Evolutionary conservation across 225 moss, liverwort and hornwort species (phyloP).

Genomic region (Pseudisothecium myosuroides): DNA sequence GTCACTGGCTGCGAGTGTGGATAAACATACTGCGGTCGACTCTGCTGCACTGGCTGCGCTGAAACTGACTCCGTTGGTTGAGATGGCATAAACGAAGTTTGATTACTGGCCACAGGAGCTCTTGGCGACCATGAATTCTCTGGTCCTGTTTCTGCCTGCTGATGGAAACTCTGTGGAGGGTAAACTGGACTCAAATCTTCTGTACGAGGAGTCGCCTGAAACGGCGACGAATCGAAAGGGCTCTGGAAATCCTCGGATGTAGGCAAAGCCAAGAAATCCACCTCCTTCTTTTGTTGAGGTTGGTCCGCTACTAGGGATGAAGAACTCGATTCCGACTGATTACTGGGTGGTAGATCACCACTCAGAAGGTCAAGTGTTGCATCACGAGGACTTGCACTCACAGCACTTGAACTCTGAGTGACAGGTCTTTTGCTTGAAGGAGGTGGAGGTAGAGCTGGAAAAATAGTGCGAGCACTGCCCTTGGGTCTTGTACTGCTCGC

Average conservation of each 20-base stretch:
- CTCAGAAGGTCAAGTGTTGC: constrained; percentile 71
- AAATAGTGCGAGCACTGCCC: constrained; percentile 36
- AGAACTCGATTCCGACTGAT: constrained; percentile 20
- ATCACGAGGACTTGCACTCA: constrained; percentile 14
- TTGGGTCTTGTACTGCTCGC: constrained; percentile 6
- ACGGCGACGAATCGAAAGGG: constrained; percentile 62
- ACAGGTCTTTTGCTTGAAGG: constrained; percentile 31
- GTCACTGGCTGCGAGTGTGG: constrained; percentile 17
- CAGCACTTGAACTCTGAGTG: constrained; percentile 2
- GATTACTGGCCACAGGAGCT: not conserved
- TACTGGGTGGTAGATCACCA: constrained; percentile 45
- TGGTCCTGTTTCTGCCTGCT: constrained; percentile 17
- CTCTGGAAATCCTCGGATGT: constrained; percentile 31
- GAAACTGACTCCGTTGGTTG: constrained; percentile 31
- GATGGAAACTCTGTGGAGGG: constrained; percentile 4
- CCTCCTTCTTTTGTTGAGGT: constrained; percentile 14
- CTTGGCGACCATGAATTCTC: constrained; percentile 45
- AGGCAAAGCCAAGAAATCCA: constrained; percentile 26
- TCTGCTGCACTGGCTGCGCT: constrained; percentile 27
- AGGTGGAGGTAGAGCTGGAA: constrained; percentile 58
- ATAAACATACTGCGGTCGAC: constrained; percentile 13
- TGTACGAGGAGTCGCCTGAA: constrained; percentile 51
- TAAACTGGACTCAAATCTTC: constrained; percentile 11
- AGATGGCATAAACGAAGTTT: constrained; percentile 14
- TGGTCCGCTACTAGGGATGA: constrained; percentile 6